Conservation (phyloP, 2,329 filamentous ascomycete genomes). For the Hymenoscyphus linearis region DNA sequence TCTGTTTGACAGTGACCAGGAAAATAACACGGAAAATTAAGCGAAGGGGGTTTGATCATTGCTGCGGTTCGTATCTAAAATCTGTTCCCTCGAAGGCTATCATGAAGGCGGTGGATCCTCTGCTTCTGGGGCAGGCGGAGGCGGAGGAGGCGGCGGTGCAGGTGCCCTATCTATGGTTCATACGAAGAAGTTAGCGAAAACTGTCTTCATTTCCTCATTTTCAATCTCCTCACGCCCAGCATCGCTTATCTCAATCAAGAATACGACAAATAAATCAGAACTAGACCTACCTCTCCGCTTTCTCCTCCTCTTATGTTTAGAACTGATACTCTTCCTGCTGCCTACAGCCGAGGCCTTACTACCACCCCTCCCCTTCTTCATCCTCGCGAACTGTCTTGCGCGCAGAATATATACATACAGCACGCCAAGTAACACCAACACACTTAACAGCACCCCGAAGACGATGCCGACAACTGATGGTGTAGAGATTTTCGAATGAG, state of each 20-base stretch:
- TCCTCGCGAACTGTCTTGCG: constrained; percentile 3
- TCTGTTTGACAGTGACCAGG: not conserved
- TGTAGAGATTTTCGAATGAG: constrained; percentile 9
- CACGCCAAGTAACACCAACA: constrained; percentile 13
- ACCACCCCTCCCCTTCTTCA: not conserved
- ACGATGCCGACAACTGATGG: constrained; percentile 18
- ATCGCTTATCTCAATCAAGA: not conserved
- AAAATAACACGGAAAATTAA: not conserved
- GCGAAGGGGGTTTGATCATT: not conserved
- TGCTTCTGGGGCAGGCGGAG: not conserved
- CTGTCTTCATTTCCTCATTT: not conserved
- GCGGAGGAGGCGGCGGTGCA: not conserved
- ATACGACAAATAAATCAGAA: not conserved
- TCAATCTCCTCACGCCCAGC: not conserved
- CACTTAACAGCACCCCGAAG: constrained; percentile 12
- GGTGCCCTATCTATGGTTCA: not conserved
- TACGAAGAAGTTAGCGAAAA: not conserved
- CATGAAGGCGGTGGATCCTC: not conserved
- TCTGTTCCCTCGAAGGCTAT: not conserved
- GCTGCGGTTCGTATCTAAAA: not conserved
- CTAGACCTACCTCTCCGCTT: not conserved
- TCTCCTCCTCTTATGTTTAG: not conserved
- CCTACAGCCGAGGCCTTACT: too few relatives aligned
- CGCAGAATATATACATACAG: constrained; percentile 20
- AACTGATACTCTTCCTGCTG: not conserved